These are phyloP conservation scores for Capsicum rhomboideum DNA, from an alignment of 257 asterid genomes.

Conservation along the genomic window DNA sequence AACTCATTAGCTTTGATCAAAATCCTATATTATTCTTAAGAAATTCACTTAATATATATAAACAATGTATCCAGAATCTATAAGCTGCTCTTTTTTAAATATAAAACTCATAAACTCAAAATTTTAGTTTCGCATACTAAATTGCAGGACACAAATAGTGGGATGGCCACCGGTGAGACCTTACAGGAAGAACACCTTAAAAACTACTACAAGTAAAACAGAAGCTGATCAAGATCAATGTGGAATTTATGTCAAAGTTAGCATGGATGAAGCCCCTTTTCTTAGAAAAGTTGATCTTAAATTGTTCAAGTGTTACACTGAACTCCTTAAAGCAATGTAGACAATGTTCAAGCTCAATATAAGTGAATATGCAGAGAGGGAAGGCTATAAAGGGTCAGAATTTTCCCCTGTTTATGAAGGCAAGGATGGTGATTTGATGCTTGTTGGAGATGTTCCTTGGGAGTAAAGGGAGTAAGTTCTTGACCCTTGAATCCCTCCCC, in stretches of 20 bases:
- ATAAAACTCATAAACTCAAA: not conserved
- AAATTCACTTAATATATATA: not conserved
- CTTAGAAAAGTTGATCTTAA: constrained; percentile 55
- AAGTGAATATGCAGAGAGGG: too few relatives aligned
- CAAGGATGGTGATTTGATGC: too few relatives aligned
- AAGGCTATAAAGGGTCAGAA: too few relatives aligned
- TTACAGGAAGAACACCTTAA: constrained; percentile 17
- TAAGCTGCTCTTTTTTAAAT: not conserved
- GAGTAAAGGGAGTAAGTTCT: too few relatives aligned
- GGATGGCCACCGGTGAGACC: constrained; percentile 70
- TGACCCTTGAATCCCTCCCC: too few relatives aligned
- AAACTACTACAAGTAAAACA: constrained; percentile 5
- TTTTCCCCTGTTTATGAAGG: too few relatives aligned
- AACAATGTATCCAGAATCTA: not conserved
- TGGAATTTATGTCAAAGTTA: constrained; percentile 11
- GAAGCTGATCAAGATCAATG: constrained; percentile 15
- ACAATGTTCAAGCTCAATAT: constrained; percentile 49
- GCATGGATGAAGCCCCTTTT: constrained; percentile 71
- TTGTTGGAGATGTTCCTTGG: too few relatives aligned
- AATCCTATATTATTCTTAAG: not conserved
- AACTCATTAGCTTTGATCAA: not conserved
- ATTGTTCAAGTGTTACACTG: constrained; percentile 29
- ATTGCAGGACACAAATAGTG: constrained; percentile 39
- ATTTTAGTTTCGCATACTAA: not conserved
- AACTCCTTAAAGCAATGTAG: constrained; percentile 45